Percentiles rank a stretch among this genome's conserved stretches.
Evolutionary conservation across 768 basidiomycete species (phyloP).

Genomic region (Coprinopsis cinerea): DNA sequence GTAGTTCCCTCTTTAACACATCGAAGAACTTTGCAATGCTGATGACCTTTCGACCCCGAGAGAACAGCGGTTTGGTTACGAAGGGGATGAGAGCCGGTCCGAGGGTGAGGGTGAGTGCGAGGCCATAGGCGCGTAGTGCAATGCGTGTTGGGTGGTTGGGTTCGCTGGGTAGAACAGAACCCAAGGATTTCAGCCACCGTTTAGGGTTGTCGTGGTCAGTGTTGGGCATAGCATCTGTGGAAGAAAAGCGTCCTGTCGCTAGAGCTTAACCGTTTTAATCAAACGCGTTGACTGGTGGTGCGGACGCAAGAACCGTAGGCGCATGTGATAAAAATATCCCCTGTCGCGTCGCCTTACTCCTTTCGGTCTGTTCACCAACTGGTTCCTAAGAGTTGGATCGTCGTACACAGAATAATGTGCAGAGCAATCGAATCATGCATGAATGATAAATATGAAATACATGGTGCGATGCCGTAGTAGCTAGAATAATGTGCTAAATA

Average conservation of each 20-base stretch:
- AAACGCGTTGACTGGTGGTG: background rate
- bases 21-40: conserved; percentile 19
- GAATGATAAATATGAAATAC: too few species aligned
- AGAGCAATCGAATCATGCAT: too few species aligned
- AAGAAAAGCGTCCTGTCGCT: background rate
- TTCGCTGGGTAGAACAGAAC: conserved; percentile 29
- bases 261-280: background rate
- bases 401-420: too few species aligned
- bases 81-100: conserved; percentile 59
- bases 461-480: background rate
- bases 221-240: background rate
- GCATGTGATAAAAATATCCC: background rate
- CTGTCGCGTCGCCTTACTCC: background rate
- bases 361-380: too few species aligned
- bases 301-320: background rate
- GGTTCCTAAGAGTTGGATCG: too few species aligned
- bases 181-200: conserved; percentile 10
- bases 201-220: background rate
- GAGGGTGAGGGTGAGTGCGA: conserved; percentile 61
- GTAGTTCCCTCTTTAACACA: conserved; percentile 51
- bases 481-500: background rate
- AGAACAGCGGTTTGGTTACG: conserved; percentile 18
- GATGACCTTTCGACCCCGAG: background rate
- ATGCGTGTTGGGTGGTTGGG: conserved; percentile 50
- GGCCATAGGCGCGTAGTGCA: conserved; percentile 60